Evolutionary conservation across 1,284 basidiomycete species (phyloP), one percentile per base, ranked within the genome.

Genomic region (Ganoderma lingzhi): DNA sequence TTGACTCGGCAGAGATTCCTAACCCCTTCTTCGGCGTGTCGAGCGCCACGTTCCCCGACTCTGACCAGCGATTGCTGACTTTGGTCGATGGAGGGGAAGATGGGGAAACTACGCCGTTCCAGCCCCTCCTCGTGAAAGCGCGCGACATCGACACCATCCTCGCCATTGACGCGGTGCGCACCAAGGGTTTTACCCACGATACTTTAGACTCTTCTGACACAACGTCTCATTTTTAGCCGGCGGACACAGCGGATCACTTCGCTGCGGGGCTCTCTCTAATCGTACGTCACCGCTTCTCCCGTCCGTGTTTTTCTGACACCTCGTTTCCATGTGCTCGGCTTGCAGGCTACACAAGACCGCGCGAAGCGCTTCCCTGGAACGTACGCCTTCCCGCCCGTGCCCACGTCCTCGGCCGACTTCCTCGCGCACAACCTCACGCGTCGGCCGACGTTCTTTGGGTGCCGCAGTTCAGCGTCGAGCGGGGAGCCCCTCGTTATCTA

Each of bases 401-500:
- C 85, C 0, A 74, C 71, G 4, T 74, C 77, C 8, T 61, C 71
- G 1, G 67, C 58, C 23, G 76, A 70, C 30, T 85, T 85, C 75
- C 68, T 75, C 28, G 70, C 79, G 0, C 78, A 81, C 51, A 79
- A 80, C 67, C 77, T 86, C 23, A 79, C 76, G 4, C 73, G 71
- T 12, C 78, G 78, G 8, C 84, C 84, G 2, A 83, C 83, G 0
- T 86, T 86, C 77, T 86, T 86, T 72, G 85, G 84, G 2, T 86
- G 85, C 72, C 69, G 63, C 17, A 69, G 63, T 71, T 14, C 76
- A 58, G 12, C 62, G 59, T 77, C 81, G 0, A 56, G 70, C 9
- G 71, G 56, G 35, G 75, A 71, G 28, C 77, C 77, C 37, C 75
- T 79, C 67, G 68, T 79, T 32, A 73, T 78, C 65, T 79, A 79